These are phyloP conservation scores for Kodamaea lidongshanica DNA, from an alignment of 805 yeast species.

Conservation along the genomic window DNA sequence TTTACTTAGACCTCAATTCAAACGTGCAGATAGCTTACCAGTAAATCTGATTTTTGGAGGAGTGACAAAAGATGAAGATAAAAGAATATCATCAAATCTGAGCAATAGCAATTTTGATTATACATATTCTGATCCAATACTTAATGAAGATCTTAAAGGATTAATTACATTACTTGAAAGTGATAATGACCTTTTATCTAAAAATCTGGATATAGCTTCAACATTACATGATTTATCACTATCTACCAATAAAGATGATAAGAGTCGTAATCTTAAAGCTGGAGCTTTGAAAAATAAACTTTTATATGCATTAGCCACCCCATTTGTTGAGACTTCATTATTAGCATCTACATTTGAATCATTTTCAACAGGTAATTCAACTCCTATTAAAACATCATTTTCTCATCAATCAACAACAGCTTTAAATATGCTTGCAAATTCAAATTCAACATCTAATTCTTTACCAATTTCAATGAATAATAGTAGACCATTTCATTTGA, in stretches of 20 bases:
- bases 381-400: constrained; percentile 7
- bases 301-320: constrained; percentile 61
- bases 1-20: constrained; percentile 32
- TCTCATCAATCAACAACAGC: constrained; percentile 16
- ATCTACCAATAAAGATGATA: constrained; percentile 27
- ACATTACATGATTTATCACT: constrained; percentile 55
- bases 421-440: constrained; percentile 17
- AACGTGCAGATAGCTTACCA: constrained; percentile 35
- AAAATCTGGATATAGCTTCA: constrained; percentile 39
- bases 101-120: too few species aligned
- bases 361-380: constrained; percentile 14
- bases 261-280: constrained; percentile 28
- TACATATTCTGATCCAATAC: constrained; percentile 9
- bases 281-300: constrained; percentile 40
- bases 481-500: constrained; percentile 52
- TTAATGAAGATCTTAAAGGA: constrained; percentile 42
- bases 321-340: constrained; percentile 43
- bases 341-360: constrained; percentile 17
- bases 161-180: constrained; percentile 44
- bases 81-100: constrained; percentile 1
- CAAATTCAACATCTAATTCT: constrained; percentile 3
- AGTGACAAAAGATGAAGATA: constrained; percentile 7
- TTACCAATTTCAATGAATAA: constrained; percentile 10
- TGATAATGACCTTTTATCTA: constrained; percentile 23
- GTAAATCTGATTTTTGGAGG: constrained; percentile 13